Conservation (phyloP, 257 asterid species). For the Echites panduratus region DNA sequence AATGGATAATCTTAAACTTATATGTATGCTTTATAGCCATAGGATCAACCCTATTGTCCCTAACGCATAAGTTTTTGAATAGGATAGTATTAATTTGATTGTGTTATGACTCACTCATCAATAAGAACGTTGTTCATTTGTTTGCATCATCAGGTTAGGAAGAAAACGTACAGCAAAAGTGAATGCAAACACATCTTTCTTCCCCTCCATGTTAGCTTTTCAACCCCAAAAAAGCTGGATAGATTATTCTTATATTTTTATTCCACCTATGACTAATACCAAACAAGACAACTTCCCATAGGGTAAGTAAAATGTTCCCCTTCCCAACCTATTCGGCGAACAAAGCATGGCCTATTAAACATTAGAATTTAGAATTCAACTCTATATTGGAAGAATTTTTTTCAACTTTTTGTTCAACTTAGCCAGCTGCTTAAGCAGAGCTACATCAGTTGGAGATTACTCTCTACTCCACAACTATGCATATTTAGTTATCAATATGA, state of each 20-base stretch:
- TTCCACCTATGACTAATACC: not conserved
- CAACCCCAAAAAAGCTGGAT: not conserved
- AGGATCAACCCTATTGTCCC: too few species aligned
- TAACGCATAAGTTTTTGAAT: too few species aligned
- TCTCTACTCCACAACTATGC: not conserved
- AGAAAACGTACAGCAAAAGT: not conserved
- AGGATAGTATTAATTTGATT: too few species aligned
- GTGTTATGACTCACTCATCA: too few species aligned
- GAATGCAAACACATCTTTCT: not conserved
- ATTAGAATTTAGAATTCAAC: not conserved
- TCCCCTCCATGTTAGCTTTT: not conserved
- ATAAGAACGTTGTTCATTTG: too few species aligned
- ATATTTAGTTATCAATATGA: not conserved
- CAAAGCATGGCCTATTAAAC: too few species aligned
- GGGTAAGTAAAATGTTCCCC: too few species aligned
- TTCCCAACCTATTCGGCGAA: too few species aligned
- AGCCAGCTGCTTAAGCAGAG: not conserved
- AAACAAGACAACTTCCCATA: not conserved
- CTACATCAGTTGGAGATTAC: not conserved
- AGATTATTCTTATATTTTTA: too few species aligned
- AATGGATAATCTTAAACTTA: too few species aligned
- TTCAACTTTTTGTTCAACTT: not conserved
- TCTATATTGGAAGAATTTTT: not conserved
- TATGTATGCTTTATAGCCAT: too few species aligned
- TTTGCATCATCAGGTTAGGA: not conserved